Percentiles rank a stretch among this genome's conserved stretches.
phyloP scores from a whole-genome alignment of 2,329 filamentous ascomycete species.

The Curvularia hawaiiensis region DNA sequence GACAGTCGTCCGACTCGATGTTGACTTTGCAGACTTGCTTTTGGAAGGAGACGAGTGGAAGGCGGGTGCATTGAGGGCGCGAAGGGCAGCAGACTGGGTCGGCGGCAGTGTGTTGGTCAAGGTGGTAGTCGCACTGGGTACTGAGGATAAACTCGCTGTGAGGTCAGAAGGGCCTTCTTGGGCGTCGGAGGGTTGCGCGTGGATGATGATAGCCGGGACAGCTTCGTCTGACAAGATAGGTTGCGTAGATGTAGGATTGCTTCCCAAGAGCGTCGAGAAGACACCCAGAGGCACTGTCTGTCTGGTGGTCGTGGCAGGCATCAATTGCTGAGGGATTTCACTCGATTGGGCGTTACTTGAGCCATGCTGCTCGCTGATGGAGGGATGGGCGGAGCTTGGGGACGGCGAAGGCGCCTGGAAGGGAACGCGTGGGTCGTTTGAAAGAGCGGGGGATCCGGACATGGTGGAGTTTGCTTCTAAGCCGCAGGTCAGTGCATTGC shows the following conservation, averaged over 20 bases:
- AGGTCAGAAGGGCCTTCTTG: constrained; percentile 39
- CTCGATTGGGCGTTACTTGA: constrained; percentile 26
- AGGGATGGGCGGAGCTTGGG: constrained; percentile 25
- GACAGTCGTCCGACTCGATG: constrained; percentile 46
- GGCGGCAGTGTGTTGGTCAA: constrained; percentile 45
- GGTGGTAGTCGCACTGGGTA: constrained; percentile 45
- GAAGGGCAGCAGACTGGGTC: constrained; percentile 46
- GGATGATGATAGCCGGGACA: constrained; percentile 35
- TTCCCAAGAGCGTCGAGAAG: constrained; percentile 40
- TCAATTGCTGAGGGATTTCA: constrained; percentile 40
- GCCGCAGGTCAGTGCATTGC: constrained; percentile 49
- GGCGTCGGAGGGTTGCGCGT: constrained; percentile 37
- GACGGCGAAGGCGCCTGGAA: constrained; percentile 29
- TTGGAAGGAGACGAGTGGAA: constrained; percentile 42
- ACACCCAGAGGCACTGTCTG: constrained; percentile 42
- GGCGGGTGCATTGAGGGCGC: constrained; percentile 47
- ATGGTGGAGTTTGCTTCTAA: constrained; percentile 42
- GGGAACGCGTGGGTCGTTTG: constrained; percentile 32
- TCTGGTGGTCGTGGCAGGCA: constrained; percentile 44
- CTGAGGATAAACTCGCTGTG: constrained; percentile 39
- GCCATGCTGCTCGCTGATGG: constrained; percentile 26
- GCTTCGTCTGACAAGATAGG: constrained; percentile 20
- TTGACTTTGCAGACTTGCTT: constrained; percentile 45
- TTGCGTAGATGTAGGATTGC: constrained; percentile 27
- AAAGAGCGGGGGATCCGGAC: constrained; percentile 34